These are phyloP conservation scores for Ceratocystis destructans DNA, from an alignment of 2,329 filamentous ascomycete genomes.

Conservation along the genomic window DNA sequence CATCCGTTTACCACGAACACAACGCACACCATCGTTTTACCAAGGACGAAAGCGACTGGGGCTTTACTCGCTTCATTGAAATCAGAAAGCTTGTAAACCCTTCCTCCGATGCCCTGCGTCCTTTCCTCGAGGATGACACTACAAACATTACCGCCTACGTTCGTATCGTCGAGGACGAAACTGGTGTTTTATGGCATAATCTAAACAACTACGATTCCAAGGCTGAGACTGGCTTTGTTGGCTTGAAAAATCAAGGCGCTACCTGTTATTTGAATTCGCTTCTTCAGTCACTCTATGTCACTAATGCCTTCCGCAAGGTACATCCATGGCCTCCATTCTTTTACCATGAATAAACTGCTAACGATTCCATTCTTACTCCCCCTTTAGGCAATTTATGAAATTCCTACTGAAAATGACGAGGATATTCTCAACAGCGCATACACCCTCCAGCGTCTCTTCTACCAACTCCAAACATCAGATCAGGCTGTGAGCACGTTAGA, in stretches of 20 bases:
- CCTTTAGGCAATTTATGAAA: conserved; percentile 78
- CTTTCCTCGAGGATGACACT: conserved; percentile 61
- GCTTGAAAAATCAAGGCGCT: conserved; percentile 90
- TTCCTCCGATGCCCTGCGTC: conserved; percentile 56
- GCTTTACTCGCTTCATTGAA: conserved; percentile 93
- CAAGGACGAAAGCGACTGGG: conserved; percentile 93
- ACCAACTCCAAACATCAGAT: conserved; percentile 78
- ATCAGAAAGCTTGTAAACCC: conserved; percentile 70
- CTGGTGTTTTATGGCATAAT: conserved; percentile 80
- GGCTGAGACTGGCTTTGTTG: conserved; percentile 94
- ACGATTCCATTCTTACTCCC: neutral
- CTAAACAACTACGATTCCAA: conserved; percentile 97
- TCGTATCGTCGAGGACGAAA: conserved; percentile 71
- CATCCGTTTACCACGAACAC: conserved; percentile 68
- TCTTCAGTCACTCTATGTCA: conserved; percentile 73
- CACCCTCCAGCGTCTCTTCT: conserved; percentile 85
- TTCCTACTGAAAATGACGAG: conserved; percentile 77
- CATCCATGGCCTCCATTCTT: neutral
- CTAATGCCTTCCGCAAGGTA: conserved; percentile 85
- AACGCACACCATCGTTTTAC: conserved; percentile 91
- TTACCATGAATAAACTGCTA: neutral
- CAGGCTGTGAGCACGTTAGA: conserved; percentile 79
- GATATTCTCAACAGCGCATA: conserved; percentile 80
- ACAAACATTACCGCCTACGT: conserved; percentile 75
- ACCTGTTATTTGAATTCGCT: conserved; percentile 81